Base-by-base conservation (phyloP, 805 yeast species). In the Kluyveromyces dobzhanskii region DNA sequence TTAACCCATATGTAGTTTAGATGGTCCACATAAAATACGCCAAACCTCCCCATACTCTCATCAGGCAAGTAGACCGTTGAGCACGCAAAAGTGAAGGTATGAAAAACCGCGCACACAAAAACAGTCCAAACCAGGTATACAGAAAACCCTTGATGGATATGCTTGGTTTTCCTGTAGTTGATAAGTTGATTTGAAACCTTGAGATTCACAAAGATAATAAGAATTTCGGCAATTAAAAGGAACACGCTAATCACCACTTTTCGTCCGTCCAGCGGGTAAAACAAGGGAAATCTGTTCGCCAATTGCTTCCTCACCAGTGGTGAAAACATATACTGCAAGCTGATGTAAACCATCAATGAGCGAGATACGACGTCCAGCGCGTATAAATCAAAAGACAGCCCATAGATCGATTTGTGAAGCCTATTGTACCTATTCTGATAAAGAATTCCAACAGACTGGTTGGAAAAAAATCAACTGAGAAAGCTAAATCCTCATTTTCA, bases 1-100 rank as follows among this genome's bases (percentile, higher is more conserved):
- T 57, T 30, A 0, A 66, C 41, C 75, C 74, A 70, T 3, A 67
- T 9, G 32, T 44, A 61, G 38, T 70, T 71, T 3, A 68, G 43
- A 24, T 65, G 53, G 43, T 74, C 78, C 16, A 72, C 44, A 19
- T 52, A 47, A 37, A 55, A 60, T 1, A 69, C 33, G 0, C 66
- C 66, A 41, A 51, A 48, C 23, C 37, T 44, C 1, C 67, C 66
- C 18, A 55, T 50, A 17, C 45, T 27, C 6, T n/a, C 31, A 10
- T n/a, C 21, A 2, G 51, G 51, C 16, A 52, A 37, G 32, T 56
- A 45, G 7, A 31, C 17, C 13, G 40, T 35, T 4, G 59, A 40
- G 28, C 54, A 54, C 7, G 48, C 29, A 28, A 44, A 49, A 13
- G 56, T 54, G 9, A 50, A 48, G 12, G 46, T 35, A 27, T 42